Percentiles rank a stretch among this genome's conserved stretches.
phyloP scores from a whole-genome alignment of 2,329 filamentous ascomycete species.

The Penicillium sp. region DNA sequence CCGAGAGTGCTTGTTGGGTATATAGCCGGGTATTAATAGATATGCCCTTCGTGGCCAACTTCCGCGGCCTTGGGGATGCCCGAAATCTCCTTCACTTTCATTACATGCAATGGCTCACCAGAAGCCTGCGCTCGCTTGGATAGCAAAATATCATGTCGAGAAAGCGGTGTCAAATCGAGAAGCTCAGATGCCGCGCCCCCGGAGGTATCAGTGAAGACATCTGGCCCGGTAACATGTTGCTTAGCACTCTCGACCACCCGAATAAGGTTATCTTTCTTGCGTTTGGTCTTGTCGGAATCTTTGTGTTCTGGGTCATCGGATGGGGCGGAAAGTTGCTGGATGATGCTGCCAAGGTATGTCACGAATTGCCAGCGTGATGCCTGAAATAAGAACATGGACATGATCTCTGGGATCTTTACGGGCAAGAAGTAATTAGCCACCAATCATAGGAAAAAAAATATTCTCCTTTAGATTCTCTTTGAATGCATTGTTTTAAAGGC shows the following conservation, averaged over 20 bases:
- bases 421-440: not conserved
- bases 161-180: conserved; percentile 30
- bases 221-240: conserved; percentile 74
- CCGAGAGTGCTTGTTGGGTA: not conserved
- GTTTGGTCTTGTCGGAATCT: conserved; percentile 44
- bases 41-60: conserved; percentile 40
- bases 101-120: conserved; percentile 22
- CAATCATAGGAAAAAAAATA: not conserved
- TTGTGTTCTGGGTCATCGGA: conserved; percentile 43
- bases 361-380: conserved; percentile 78
- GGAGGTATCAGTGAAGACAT: conserved; percentile 79
- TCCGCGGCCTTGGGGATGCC: conserved; percentile 59
- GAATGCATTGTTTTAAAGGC: not conserved
- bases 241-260: conserved; percentile 75
- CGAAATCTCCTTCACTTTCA: conserved; percentile 53
- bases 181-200: conserved; percentile 25
- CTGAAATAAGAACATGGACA: conserved; percentile 87
- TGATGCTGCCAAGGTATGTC: conserved; percentile 64
- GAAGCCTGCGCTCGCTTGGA: conserved; percentile 22
- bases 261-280: conserved; percentile 67
- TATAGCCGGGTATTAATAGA: conserved; percentile 26
- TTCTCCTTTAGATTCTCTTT: not conserved
- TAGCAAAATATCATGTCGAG: conserved; percentile 26
- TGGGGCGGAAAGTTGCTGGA: conserved; percentile 55
- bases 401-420: conserved; percentile 73